A percentile compares a stretch with the other conserved stretches of the same genome.
Evolutionary conservation across 129 eudicot species (phyloP).

Genomic region (Logfia minima): DNA sequence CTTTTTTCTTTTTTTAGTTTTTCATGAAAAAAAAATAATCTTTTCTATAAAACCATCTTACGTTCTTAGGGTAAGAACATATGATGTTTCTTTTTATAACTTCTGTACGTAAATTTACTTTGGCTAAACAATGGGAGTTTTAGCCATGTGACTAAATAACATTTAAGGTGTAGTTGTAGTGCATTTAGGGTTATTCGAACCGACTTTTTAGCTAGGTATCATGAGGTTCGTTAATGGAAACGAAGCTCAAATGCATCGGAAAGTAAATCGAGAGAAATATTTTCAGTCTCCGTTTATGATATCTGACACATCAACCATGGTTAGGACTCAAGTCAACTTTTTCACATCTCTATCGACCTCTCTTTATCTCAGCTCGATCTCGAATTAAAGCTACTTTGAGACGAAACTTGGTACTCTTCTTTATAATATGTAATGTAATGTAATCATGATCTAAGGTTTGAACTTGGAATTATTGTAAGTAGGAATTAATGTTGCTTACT

Average conservation of each 20-base stretch:
- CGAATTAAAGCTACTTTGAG: conserved; percentile 26
- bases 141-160: conserved; percentile 48
- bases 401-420: conserved; percentile 39
- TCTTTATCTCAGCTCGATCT: conserved; percentile 12
- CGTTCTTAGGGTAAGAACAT: conserved; percentile 52
- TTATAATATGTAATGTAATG: conserved; percentile 24
- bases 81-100: conserved; percentile 27
- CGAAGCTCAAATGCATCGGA: conserved; percentile 65
- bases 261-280: conserved; percentile 58
- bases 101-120: conserved; percentile 47
- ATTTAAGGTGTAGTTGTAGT: conserved; percentile 35
- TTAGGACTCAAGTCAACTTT: conserved; percentile 81
- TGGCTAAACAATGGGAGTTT: conserved; percentile 64
- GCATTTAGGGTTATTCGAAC: conserved; percentile 36
- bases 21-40: conserved; percentile 12
- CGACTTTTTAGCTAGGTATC: conserved; percentile 41
- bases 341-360: conserved; percentile 22
- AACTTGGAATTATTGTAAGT: conserved; percentile 51
- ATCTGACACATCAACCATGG: conserved; percentile 86
- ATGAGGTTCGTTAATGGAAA: conserved; percentile 57
- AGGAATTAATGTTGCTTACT: conserved; percentile 47
- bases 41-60: conserved; percentile 29
- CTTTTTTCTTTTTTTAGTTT: conserved; percentile 11
- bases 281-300: conserved; percentile 63
- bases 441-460: conserved; percentile 41